Evolutionary conservation across 345 rosid species (phyloP), one percentile per base, ranked within the genome.

Genomic region (Trapa incisa): DNA sequence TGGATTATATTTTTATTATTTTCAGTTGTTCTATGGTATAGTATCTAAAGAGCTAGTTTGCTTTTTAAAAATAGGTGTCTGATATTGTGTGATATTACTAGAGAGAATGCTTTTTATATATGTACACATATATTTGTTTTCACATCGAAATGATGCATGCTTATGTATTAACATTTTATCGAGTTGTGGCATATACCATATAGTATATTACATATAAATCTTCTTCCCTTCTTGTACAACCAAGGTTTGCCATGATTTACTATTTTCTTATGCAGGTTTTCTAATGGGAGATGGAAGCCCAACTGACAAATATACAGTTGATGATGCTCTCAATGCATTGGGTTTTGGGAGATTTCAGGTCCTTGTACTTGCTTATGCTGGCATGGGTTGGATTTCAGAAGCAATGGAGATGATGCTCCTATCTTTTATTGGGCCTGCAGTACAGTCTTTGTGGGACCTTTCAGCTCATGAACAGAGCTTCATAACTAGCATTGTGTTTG

Each of bases 401-500:
- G 98, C 98, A 4, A 92, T 92, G 98, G 96, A 92, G 73, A 81
- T 89, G 89, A 92, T 92, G 98, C 89, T 92, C 36, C 91, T 92
- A 41, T 92, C 96, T 35, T 89, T 85, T 71, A 71, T 92, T 1
- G 98, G 98, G 57, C 91, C 96, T 33, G 91, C 89, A 45, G 89
- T 92, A 67, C 84, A 86, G 74, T 75, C 84, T 15, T 53, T 71
- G 0, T 92, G 98, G 98, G 76, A 58, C 69, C 96, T 92, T 72
- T 80, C 92, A 73, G 68, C 98, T 16, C 75, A 75, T 36, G 76
- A 88, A 69, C 91, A 92, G 73, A 87, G 93, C 78, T 72, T 86
- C 0, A 81, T 92, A 29, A 84, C 96, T 61, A 89, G 82, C 35
- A 85, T 83, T 29, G 96, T 92, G 68, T 92, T 92, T 76, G 86